Conservation (phyloP, 2,329 filamentous ascomycete species). For the Xylariaceae sp. region DNA sequence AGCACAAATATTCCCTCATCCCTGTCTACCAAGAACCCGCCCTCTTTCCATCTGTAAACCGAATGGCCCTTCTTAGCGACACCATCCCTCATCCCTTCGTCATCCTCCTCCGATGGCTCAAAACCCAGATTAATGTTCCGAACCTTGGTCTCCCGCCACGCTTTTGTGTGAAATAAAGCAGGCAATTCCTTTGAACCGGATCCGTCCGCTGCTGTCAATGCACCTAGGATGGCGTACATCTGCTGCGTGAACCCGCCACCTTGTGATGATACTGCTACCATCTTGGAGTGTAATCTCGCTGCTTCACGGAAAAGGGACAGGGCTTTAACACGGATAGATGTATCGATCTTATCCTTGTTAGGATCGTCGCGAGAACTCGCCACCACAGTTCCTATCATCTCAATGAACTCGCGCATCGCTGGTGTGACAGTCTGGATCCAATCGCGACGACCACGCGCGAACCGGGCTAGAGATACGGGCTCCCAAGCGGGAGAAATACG, state of each 20-base stretch:
- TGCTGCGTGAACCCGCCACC: constrained; percentile 9
- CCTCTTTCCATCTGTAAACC: constrained; percentile 11
- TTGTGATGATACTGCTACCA: constrained; percentile 1
- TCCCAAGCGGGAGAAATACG: constrained; percentile 16
- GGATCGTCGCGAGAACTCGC: not conserved
- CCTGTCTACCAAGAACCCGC: constrained; percentile 12
- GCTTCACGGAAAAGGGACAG: constrained; percentile 6
- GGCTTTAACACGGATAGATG: not conserved
- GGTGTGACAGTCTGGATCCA: constrained; percentile 17
- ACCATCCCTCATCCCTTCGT: not conserved
- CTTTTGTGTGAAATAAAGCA: constrained; percentile 11
- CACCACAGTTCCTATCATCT: constrained; percentile 1
- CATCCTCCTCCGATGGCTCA: constrained; percentile 6
- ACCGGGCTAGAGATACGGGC: constrained; percentile 7
- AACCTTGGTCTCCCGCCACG: constrained; percentile 15
- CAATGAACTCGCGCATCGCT: constrained; percentile 9
- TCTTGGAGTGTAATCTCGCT: constrained; percentile 1
- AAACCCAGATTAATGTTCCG: constrained; percentile 20
- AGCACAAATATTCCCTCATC: constrained; percentile 16
- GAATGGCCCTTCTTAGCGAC: not conserved
- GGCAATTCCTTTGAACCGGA: not conserved
- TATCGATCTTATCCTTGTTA: not conserved
- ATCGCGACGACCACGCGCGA: constrained; percentile 13
- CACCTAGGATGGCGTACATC: constrained; percentile 13
- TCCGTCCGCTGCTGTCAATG: not conserved